These are phyloP conservation scores for Medicago lupulina DNA, from an alignment of 306 rosid genomes.

Conservation along the genomic window DNA sequence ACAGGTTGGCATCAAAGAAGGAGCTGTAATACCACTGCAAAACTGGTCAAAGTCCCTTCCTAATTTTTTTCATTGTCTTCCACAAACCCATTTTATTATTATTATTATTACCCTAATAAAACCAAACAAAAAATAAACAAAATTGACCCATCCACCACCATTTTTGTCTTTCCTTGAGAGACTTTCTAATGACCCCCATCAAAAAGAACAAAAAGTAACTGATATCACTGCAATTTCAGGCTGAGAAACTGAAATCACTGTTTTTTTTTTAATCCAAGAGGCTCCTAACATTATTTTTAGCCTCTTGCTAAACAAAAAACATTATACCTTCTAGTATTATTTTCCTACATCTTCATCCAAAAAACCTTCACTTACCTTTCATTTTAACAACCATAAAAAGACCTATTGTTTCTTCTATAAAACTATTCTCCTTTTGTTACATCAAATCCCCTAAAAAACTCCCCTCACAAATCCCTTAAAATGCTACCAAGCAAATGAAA, in stretches of 20 bases:
- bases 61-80: constrained; percentile 6
- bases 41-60: constrained; percentile 5
- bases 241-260: neutral
- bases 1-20: constrained; percentile 40
- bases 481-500: constrained; percentile 16
- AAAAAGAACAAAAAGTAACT: constrained; percentile 51
- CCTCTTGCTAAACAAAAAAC: constrained; percentile 12
- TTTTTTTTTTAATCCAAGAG: constrained; percentile 30
- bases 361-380: neutral
- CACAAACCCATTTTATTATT: neutral
- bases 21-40: constrained; percentile 32
- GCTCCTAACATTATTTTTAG: constrained; percentile 40
- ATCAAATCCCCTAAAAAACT: no score
- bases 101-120: constrained; percentile 28
- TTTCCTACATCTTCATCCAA: constrained; percentile 5
- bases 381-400: constrained; percentile 22
- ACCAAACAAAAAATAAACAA: constrained; percentile 20
- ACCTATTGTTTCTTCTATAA: constrained; percentile 38
- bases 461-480: no score
- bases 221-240: constrained; percentile 39
- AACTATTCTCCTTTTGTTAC: constrained; percentile 25
- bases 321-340: no score
- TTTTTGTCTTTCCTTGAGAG: constrained; percentile 18
- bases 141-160: constrained; percentile 47
- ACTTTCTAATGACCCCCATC: constrained; percentile 27